Conservation (phyloP, 352 stramenopile genomes). For the Globisporangium spinosum region DNA sequence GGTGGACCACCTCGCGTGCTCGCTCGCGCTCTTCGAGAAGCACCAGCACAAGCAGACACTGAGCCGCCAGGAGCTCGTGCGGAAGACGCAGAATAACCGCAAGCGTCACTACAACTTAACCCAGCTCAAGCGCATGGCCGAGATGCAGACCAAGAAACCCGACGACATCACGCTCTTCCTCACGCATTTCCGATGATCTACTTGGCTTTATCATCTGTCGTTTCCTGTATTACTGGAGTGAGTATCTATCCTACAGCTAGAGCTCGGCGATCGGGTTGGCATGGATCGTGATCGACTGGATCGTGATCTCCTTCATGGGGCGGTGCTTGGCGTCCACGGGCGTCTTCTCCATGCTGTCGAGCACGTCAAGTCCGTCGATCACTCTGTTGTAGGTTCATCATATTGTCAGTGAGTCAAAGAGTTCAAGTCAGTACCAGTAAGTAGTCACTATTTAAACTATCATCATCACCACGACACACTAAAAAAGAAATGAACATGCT, state of each 20-base stretch:
- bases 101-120: conserved; percentile 70
- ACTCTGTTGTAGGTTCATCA: conserved; percentile 34
- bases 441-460: background rate
- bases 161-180: conserved; percentile 79
- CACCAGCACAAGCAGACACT: conserved; percentile 54
- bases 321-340: conserved; percentile 90
- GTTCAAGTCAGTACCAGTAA: background rate
- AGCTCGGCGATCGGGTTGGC: conserved; percentile 90
- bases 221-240: background rate
- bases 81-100: conserved; percentile 30
- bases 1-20: conserved; percentile 44
- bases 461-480: background rate
- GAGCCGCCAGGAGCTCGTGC: conserved; percentile 47
- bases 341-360: conserved; percentile 96
- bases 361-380: conserved; percentile 95
- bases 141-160: conserved; percentile 73
- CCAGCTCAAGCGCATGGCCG: conserved; percentile 68
- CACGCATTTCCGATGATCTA: conserved; percentile 40
- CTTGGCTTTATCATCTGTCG: background rate
- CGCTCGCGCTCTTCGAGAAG: conserved; percentile 42
- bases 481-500: background rate
- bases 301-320: conserved; percentile 85
- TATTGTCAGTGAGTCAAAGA: background rate
- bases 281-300: conserved; percentile 90
- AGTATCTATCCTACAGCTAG: conserved; percentile 17